Evolutionary conservation across 1,139 yeast genomes (phyloP).

Genomic region (Candida anutae): DNA sequence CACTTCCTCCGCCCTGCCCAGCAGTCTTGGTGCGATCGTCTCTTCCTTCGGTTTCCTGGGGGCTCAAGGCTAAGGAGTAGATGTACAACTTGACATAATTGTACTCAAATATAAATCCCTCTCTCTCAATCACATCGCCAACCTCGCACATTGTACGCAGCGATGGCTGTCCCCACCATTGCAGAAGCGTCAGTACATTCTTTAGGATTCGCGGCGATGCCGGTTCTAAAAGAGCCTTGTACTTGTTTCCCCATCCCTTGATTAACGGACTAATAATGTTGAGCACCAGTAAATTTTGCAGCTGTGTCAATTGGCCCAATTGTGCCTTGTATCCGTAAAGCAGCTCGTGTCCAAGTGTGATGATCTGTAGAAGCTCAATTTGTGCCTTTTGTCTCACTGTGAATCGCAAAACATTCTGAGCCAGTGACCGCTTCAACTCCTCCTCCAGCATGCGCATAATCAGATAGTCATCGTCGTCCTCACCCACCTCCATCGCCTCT

Average conservation of each 20-base stretch:
- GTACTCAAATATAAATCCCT: slow-evolving; percentile 71
- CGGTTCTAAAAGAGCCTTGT: slow-evolving; percentile 46
- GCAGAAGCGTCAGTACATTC: slow-evolving; percentile 22
- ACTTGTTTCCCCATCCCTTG: slow-evolving; percentile 69
- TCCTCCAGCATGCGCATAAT: slow-evolving; percentile 31
- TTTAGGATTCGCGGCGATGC: too few species aligned
- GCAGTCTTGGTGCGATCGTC: too few species aligned
- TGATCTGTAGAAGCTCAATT: slow-evolving; percentile 68
- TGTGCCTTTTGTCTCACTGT: slow-evolving; percentile 68
- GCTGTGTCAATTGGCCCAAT: slow-evolving; percentile 45
- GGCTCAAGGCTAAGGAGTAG: slow-evolving; percentile 70
- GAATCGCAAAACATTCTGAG: slow-evolving; percentile 30
- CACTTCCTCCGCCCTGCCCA: too few species aligned
- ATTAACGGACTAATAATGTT: slow-evolving; percentile 69
- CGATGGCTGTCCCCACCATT: slow-evolving; percentile 25
- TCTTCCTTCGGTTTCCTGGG: slow-evolving; percentile 15
- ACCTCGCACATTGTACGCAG: slow-evolving; percentile 33
- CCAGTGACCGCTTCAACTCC: slow-evolving; percentile 23
- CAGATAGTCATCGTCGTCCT: slow-evolving; percentile 17
- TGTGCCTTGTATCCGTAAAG: slow-evolving; percentile 62
- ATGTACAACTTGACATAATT: slow-evolving; percentile 79
- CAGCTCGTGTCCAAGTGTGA: slow-evolving; percentile 78
- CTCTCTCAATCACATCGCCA: slow-evolving; percentile 46
- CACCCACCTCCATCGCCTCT: slow-evolving; percentile 20
- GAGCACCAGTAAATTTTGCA: slow-evolving; percentile 65